phyloP scores from a whole-genome alignment of 805 yeast species.

The Candida mattraensis region DNA sequence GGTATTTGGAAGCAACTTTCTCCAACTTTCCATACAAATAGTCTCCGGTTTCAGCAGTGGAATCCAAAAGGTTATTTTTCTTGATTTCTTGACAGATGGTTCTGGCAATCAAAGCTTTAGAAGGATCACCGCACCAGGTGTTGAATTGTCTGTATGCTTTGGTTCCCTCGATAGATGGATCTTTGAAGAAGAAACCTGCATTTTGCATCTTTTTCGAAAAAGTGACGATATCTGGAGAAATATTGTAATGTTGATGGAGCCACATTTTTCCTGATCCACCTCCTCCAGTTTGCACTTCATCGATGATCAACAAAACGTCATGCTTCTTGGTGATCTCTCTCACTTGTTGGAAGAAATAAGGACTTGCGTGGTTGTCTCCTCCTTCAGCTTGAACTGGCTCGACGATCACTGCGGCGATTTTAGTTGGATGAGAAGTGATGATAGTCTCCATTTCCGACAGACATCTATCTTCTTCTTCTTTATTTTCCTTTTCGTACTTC shows the following conservation, averaged over 20 bases:
- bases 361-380: constrained; percentile 71
- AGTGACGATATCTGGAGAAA: constrained; percentile 66
- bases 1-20: constrained; percentile 39
- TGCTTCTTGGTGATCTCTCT: constrained; percentile 59
- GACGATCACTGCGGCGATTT: constrained; percentile 52
- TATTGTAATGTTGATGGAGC: constrained; percentile 71
- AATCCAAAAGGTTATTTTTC: constrained; percentile 47
- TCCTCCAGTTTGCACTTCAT: constrained; percentile 75
- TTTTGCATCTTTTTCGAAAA: constrained; percentile 73
- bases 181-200: constrained; percentile 68
- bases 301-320: constrained; percentile 61
- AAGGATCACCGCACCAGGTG: constrained; percentile 80
- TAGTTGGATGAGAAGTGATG: constrained; percentile 39
- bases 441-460: constrained; percentile 43
- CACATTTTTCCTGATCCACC: constrained; percentile 73
- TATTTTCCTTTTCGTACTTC: constrained; percentile 52
- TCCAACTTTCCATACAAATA: constrained; percentile 49
- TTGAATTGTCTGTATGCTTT: constrained; percentile 69
- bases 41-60: constrained; percentile 52
- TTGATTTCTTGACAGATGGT: constrained; percentile 56
- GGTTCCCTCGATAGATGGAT: constrained; percentile 57
- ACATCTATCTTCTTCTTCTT: constrained; percentile 48
- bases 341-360: constrained; percentile 59
- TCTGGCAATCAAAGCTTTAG: constrained; percentile 63
- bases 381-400: constrained; percentile 75